Evolutionary conservation across 2,329 filamentous ascomycete species (phyloP).

Genomic region (Elsinoe perseae): DNA sequence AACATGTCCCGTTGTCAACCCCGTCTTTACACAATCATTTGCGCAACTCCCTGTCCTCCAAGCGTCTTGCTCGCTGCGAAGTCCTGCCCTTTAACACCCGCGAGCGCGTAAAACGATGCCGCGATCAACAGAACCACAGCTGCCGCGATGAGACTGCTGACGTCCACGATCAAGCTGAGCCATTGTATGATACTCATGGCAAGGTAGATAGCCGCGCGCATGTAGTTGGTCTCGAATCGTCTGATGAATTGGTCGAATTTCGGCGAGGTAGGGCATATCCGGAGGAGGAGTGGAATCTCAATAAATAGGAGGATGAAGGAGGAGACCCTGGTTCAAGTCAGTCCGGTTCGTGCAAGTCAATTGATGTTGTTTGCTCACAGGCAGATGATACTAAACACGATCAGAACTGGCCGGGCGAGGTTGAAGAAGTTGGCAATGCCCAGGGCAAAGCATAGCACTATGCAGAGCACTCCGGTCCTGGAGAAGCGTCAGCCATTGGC

Average conservation of each 20-base stretch:
- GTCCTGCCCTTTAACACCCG: slow-evolving; percentile 72
- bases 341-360: not conserved
- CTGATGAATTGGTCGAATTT: slow-evolving; percentile 86
- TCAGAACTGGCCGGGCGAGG: slow-evolving; percentile 42
- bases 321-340: slow-evolving; percentile 33
- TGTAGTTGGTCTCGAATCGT: slow-evolving; percentile 90
- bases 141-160: slow-evolving; percentile 74
- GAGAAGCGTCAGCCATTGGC: slow-evolving; percentile 20
- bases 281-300: slow-evolving; percentile 84
- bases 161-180: slow-evolving; percentile 59
- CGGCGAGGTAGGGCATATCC: slow-evolving; percentile 91
- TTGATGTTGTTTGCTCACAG: slow-evolving; percentile 29
- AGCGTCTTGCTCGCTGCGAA: slow-evolving; percentile 94
- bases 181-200: slow-evolving; percentile 78
- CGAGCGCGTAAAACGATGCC: slow-evolving; percentile 69
- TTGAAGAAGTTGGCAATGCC: slow-evolving; percentile 63
- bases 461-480: slow-evolving; percentile 52
- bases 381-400: slow-evolving; percentile 52
- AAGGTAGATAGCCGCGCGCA: slow-evolving; percentile 80
- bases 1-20: not conserved
- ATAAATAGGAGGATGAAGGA: slow-evolving; percentile 46
- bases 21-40: slow-evolving; percentile 79
- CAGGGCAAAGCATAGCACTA: slow-evolving; percentile 58
- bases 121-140: slow-evolving; percentile 74
- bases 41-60: slow-evolving; percentile 84